Base-by-base conservation (phyloP, 805 yeast genomes). In the Candida awuae region DNA sequence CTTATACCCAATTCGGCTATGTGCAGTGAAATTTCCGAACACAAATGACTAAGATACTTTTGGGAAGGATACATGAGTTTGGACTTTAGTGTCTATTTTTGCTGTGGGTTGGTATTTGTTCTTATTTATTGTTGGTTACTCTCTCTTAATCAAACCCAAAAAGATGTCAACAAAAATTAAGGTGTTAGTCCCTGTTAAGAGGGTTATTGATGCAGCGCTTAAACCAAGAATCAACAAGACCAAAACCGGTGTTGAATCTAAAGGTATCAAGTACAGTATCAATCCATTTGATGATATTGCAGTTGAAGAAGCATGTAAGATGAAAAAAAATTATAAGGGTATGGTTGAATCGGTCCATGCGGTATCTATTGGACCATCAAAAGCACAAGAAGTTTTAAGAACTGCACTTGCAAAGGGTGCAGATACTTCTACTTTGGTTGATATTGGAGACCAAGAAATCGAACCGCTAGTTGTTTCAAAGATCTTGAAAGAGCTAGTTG, bases 281-380 rank as follows among this genome's bases (percentile, higher is more conserved):
- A 92, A 92, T 60, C 98, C 99, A 41, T 92, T 92, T 63, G 92
- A 95, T 65, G 98, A 92, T 63, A 92, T 92, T 57, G 98, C 98
- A 8, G 58, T 92, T 38, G 98, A 92, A 63, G 98, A 92, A 61
- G 94, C 97, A 1, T 67, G 88, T 30, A 75, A 80, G 50, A 72
- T 92, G 51, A 77, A 73, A 53, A 86, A 82, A 49, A 67, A 68
- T 28, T 63, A 81, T 58, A 78, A 80, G 53, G 71, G 58, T 8
- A 59, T 73, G 35, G 95, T 87, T 14, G 95, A 86, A 48, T 66
- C 70, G 35, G 79, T 90, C 47, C 96, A 88, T 57, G 95, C 92
- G 6, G 95, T 90, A 12, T 79, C 95, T 4, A 84, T 88, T 48
- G 97, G 97, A 3, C 81, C 92, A 23, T 54, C 78, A 17, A 87